A percentile compares a stretch with the other conserved stretches of the same genome.
These are phyloP conservation scores for Penicillium bovifimosum DNA, from an alignment of 495 filamentous ascomycete species.

Conservation along the genomic window DNA sequence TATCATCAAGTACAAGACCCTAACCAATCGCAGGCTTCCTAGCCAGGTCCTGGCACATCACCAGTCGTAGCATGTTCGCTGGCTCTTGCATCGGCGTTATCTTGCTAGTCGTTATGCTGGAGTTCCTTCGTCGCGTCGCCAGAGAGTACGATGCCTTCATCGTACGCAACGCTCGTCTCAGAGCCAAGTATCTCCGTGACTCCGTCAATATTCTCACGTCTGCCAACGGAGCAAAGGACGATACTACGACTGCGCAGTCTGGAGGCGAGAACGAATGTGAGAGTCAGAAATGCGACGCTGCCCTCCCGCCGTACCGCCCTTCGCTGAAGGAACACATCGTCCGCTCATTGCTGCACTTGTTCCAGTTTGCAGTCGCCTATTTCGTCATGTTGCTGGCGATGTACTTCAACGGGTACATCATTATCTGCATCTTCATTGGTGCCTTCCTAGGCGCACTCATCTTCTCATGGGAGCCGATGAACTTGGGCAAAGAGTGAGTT, in stretches of 20 bases:
- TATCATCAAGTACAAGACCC: neutral
- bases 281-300: neutral
- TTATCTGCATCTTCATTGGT: constrained; percentile 58
- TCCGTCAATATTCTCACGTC: no score
- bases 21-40: constrained; percentile 50
- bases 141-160: constrained; percentile 59
- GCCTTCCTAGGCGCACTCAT: constrained; percentile 55
- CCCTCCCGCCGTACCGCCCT: constrained; percentile 36
- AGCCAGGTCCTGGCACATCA: constrained; percentile 58
- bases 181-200: constrained; percentile 3
- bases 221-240: no score
- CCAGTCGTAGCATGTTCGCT: constrained; percentile 55
- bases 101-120: constrained; percentile 56
- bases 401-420: constrained; percentile 62
- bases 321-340: constrained; percentile 52
- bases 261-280: no score
- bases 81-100: constrained; percentile 67
- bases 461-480: constrained; percentile 50
- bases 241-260: no score
- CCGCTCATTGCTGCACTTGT: constrained; percentile 57
- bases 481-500: constrained; percentile 16
- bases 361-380: constrained; percentile 66
- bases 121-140: constrained; percentile 54
- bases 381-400: constrained; percentile 66
- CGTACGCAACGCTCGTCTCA: constrained; percentile 34